Evolutionary conservation across 2,329 filamentous ascomycete species (phyloP).

Genomic region (Aspergillus fumigatiaffinis): DNA sequence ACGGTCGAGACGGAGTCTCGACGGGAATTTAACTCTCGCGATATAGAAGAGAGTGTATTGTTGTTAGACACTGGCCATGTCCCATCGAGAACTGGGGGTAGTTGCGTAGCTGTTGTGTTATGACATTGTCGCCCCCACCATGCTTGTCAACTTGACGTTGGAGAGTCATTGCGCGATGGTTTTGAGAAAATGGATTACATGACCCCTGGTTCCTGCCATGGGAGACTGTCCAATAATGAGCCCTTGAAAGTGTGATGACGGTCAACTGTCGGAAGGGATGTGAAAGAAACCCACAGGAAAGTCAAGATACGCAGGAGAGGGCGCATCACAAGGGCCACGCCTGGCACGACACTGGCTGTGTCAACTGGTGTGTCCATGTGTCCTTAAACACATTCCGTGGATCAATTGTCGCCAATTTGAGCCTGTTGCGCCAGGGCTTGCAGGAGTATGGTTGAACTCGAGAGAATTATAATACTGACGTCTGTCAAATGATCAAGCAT

Average conservation of each 20-base stretch:
- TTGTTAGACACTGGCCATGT: neutral
- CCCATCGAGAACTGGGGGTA: neutral
- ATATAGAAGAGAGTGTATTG: neutral
- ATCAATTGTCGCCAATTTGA: slow-evolving; percentile 8
- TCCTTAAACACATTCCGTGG: slow-evolving; percentile 9
- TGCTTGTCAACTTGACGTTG: slow-evolving; percentile 22
- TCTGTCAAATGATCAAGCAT: slow-evolving; percentile 14
- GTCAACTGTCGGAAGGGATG: neutral
- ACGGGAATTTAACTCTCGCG: neutral
- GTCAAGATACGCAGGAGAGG: neutral
- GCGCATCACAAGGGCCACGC: neutral
- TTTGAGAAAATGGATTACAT: neutral
- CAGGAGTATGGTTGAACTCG: neutral
- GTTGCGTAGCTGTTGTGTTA: neutral
- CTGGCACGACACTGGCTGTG: neutral
- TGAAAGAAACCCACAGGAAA: neutral
- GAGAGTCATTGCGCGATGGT: slow-evolving; percentile 11
- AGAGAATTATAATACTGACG: slow-evolving; percentile 20
- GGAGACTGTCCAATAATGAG: neutral
- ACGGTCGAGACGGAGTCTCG: neutral
- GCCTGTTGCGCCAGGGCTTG: neutral
- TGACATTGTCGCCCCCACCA: neutral
- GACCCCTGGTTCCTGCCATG: neutral
- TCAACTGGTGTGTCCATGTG: neutral
- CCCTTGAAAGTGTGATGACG: neutral